Conservation (phyloP, 495 filamentous ascomycete species). For the Sporormia fimetaria region DNA sequence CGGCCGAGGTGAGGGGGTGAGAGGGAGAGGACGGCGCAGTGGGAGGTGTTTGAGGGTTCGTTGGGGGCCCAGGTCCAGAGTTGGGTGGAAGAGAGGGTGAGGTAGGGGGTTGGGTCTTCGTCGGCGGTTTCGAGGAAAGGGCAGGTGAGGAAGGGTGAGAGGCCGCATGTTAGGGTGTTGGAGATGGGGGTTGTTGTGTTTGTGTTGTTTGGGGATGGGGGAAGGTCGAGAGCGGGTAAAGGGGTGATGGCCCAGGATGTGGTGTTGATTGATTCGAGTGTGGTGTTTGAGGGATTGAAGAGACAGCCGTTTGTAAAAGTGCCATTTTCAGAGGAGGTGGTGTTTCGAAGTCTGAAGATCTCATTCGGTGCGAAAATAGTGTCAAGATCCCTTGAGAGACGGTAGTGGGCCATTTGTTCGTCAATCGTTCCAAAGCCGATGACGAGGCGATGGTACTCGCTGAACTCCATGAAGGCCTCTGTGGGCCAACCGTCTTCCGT, state of each 20-base stretch:
- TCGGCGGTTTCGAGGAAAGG: constrained; percentile 47
- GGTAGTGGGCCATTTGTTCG: constrained; percentile 44
- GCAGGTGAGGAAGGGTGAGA: constrained; percentile 46
- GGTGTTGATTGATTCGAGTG: constrained; percentile 38
- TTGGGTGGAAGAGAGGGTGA: constrained; percentile 39
- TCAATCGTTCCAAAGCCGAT: constrained; percentile 46
- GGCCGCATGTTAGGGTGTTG: constrained; percentile 41
- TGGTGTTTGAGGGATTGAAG: constrained; percentile 32
- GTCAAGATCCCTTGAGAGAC: constrained; percentile 34
- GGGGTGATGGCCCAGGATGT: constrained; percentile 47
- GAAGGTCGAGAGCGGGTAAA: constrained; percentile 8
- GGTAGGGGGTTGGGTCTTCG: constrained; percentile 37
- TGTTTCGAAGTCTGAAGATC: constrained; percentile 25
- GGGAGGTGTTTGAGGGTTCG: constrained; percentile 41
- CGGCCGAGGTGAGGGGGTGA: constrained; percentile 33
- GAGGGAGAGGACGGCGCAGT: constrained; percentile 44
- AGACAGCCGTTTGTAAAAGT: constrained; percentile 42
- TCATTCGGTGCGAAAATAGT: constrained; percentile 38
- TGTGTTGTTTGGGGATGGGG: constrained; percentile 6
- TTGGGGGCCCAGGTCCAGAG: constrained; percentile 51
- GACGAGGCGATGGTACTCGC: constrained; percentile 40
- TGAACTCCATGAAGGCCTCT: constrained; percentile 44
- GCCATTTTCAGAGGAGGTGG: constrained; percentile 31
- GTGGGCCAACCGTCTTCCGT: constrained; percentile 55
- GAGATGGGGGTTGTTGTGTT: constrained; percentile 30